phyloP scores from a whole-genome alignment of 2,329 filamentous ascomycete genomes.

The Claviceps digitariae region DNA sequence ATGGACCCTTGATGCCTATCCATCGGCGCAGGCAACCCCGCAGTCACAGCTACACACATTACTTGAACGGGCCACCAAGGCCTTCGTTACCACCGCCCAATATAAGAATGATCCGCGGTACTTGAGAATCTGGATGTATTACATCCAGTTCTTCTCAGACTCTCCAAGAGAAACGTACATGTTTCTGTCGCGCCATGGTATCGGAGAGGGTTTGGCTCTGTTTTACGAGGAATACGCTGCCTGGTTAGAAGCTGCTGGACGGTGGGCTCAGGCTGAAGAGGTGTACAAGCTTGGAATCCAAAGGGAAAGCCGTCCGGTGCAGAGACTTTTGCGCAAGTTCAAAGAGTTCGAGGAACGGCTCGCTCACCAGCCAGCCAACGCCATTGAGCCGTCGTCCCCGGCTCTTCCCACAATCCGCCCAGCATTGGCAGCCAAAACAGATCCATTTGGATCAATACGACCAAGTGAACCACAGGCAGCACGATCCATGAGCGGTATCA shows the following conservation, averaged over 20 bases:
- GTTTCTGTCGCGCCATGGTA: conserved; percentile 75
- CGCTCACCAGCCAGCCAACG: conserved; percentile 48
- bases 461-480: conserved; percentile 54
- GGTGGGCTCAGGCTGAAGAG: conserved; percentile 87
- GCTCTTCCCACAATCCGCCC: conserved; percentile 73
- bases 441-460: conserved; percentile 58
- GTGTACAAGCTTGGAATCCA: conserved; percentile 86
- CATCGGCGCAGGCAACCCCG: conserved; percentile 79
- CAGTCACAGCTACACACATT: conserved; percentile 81
- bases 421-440: conserved; percentile 70
- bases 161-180: conserved; percentile 86
- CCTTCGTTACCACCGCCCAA: conserved; percentile 70
- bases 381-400: conserved; percentile 65
- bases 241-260: conserved; percentile 73
- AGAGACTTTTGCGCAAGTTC: conserved; percentile 77
- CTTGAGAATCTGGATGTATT: conserved; percentile 84
- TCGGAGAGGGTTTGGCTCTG: conserved; percentile 75
- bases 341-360: conserved; percentile 75
- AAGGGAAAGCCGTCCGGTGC: conserved; percentile 68
- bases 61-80: conserved; percentile 83
- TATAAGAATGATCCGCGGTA: conserved; percentile 96
- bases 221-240: conserved; percentile 96
- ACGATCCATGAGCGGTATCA: conserved; percentile 31
- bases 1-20: conserved; percentile 93
- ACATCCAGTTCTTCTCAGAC: conserved; percentile 86